Conservation (phyloP, 1,284 basidiomycete species). For the Ceratobasidium sp. region DNA sequence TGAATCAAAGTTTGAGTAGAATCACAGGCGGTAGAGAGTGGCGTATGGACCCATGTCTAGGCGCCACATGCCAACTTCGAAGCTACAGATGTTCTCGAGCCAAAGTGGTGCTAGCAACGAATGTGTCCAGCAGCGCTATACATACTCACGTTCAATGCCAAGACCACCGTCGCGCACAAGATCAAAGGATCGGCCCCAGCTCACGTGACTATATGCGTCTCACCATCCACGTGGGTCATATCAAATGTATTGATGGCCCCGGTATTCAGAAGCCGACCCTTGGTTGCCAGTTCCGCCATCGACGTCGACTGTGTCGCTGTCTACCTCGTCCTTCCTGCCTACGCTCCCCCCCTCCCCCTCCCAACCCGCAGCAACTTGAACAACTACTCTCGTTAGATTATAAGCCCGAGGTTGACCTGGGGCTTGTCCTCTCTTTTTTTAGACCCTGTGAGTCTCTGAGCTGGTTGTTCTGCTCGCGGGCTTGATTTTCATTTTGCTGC, state of each 20-base stretch:
- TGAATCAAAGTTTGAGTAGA: too few relatives aligned
- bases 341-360: background rate
- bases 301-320: slow-evolving; percentile 46
- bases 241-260: slow-evolving; percentile 33
- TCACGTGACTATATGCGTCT: slow-evolving; percentile 39
- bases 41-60: too few relatives aligned
- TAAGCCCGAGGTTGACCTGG: slow-evolving; percentile 45
- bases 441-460: slow-evolving; percentile 33
- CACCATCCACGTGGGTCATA: slow-evolving; percentile 37
- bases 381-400: slow-evolving; percentile 34
- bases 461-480: background rate
- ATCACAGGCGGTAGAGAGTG: too few relatives aligned
- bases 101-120: too few relatives aligned
- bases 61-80: too few relatives aligned
- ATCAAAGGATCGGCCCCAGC: slow-evolving; percentile 7
- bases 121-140: too few relatives aligned
- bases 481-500: slow-evolving; percentile 33
- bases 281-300: slow-evolving; percentile 30
- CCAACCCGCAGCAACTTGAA: slow-evolving; percentile 4
- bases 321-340: background rate
- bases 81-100: too few relatives aligned
- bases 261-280: slow-evolving; percentile 1
- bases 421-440: slow-evolving; percentile 45
- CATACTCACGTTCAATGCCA: too few relatives aligned
- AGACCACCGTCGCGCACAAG: background rate